Percentiles rank a stretch among this genome's conserved stretches.
These are phyloP conservation scores for Macadamia tetraphylla DNA, from an alignment of 164 flowering plant genomes.

Conservation along the genomic window DNA sequence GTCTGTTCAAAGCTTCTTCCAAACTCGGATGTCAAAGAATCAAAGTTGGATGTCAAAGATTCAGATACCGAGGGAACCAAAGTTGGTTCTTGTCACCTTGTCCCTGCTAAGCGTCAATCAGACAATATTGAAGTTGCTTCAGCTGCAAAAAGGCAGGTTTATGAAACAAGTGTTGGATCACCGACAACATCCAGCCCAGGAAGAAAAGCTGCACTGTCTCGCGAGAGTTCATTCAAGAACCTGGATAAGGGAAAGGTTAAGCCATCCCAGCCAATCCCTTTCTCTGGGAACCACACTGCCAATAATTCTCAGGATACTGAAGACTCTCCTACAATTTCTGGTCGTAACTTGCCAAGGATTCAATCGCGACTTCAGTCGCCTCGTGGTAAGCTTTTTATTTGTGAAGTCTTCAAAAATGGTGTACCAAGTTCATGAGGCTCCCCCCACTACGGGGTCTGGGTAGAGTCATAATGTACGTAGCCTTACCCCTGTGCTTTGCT, in stretches of 20 bases:
- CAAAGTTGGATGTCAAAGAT: conserved; percentile 30
- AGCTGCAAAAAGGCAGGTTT: conserved; percentile 46
- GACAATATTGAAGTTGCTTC: conserved; percentile 48
- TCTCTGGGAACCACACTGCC: conserved; percentile 16
- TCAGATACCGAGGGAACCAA: conserved; percentile 31
- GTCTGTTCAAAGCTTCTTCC: conserved; percentile 14
- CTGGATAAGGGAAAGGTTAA: conserved; percentile 45
- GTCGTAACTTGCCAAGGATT: conserved; percentile 12
- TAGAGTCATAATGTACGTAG: no score
- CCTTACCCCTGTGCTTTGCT: no score
- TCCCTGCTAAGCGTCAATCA: conserved; percentile 41
- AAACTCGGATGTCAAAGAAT: conserved; percentile 27
- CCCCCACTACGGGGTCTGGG: no score
- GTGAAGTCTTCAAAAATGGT: background rate
- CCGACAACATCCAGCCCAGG: conserved; percentile 37
- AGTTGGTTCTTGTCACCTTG: conserved; percentile 20
- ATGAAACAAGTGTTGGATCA: conserved; percentile 35
- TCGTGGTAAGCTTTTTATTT: conserved; percentile 31
- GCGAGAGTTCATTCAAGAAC: conserved; percentile 57
- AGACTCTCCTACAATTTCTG: conserved; percentile 25
- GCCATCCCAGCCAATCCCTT: conserved; percentile 22
- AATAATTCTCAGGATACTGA: conserved; percentile 26
- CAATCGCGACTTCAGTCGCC: conserved; percentile 31
- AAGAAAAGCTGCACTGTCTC: conserved; percentile 32
- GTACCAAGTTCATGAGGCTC: no score